A percentile compares a stretch with the other conserved stretches of the same genome.
Evolutionary conservation across 2,329 filamentous ascomycete genomes (phyloP).

Genomic region (Penicillium olsonii): DNA sequence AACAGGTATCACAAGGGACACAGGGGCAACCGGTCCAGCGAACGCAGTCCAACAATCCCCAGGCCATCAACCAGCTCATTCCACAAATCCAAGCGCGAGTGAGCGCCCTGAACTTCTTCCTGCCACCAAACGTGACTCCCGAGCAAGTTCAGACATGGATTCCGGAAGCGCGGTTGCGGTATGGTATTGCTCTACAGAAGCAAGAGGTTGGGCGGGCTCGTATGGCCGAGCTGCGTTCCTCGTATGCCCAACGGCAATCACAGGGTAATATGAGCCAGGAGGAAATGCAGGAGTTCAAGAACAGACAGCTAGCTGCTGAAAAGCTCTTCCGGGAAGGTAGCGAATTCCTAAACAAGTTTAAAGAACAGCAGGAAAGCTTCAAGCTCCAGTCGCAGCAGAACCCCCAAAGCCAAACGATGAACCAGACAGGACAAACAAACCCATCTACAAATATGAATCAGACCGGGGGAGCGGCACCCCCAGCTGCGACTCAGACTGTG

Average conservation of each 20-base stretch:
- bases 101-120: slow-evolving; percentile 45
- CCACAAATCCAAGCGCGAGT: slow-evolving; percentile 51
- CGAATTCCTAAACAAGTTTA: slow-evolving; percentile 51
- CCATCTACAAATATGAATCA: slow-evolving; percentile 19
- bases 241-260: slow-evolving; percentile 40
- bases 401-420: slow-evolving; percentile 22
- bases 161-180: slow-evolving; percentile 48
- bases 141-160: slow-evolving; percentile 49
- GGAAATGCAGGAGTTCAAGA: slow-evolving; percentile 47
- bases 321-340: slow-evolving; percentile 47
- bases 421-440: slow-evolving; percentile 23
- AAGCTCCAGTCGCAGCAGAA: slow-evolving; percentile 38
- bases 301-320: slow-evolving; percentile 42
- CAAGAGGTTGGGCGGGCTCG: slow-evolving; percentile 50
- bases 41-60: slow-evolving; percentile 38
- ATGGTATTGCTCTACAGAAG: slow-evolving; percentile 51
- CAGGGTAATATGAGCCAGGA: slow-evolving; percentile 43
- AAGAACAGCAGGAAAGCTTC: slow-evolving; percentile 50
- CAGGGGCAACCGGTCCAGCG: slow-evolving; percentile 30
- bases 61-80: slow-evolving; percentile 44
- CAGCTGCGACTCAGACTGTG: slow-evolving; percentile 21
- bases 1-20: background rate
- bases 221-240: slow-evolving; percentile 43
- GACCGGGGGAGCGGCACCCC: slow-evolving; percentile 13
- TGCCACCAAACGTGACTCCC: slow-evolving; percentile 47